These are phyloP conservation scores for Climacium dendroides DNA, from an alignment of 225 moss, liverwort and hornwort genomes.

Conservation along the genomic window DNA sequence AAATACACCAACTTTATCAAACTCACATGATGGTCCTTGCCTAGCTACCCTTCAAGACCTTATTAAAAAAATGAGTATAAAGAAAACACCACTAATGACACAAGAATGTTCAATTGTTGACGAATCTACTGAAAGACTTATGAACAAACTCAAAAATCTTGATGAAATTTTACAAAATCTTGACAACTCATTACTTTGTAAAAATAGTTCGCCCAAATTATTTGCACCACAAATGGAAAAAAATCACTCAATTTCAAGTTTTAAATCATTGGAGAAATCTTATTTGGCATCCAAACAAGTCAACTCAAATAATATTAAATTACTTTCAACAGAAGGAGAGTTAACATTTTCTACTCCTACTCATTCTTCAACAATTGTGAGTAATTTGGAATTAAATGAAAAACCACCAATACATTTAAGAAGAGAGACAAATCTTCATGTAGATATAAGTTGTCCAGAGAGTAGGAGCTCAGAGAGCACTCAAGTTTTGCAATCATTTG, in stretches of 20 bases:
- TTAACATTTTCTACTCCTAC: background rate
- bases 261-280: background rate
- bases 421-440: background rate
- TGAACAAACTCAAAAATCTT: constrained; percentile 28
- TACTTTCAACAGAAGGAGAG: background rate
- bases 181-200: constrained; percentile 15
- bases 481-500: background rate
- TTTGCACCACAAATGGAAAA: background rate
- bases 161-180: constrained; percentile 34
- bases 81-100: background rate
- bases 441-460: background rate
- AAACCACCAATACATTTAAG: background rate
- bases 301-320: background rate
- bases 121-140: constrained; percentile 10
- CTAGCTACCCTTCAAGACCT: background rate
- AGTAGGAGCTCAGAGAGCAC: background rate
- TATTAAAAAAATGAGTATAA: background rate
- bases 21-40: background rate
- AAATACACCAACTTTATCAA: background rate
- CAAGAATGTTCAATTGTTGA: background rate
- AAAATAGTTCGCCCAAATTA: background rate
- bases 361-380: background rate
- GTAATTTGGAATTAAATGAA: background rate
- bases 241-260: background rate
- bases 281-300: background rate